Base-by-base conservation (phyloP, 495 filamentous ascomycete genomes). In the Haplographium delicatum region DNA sequence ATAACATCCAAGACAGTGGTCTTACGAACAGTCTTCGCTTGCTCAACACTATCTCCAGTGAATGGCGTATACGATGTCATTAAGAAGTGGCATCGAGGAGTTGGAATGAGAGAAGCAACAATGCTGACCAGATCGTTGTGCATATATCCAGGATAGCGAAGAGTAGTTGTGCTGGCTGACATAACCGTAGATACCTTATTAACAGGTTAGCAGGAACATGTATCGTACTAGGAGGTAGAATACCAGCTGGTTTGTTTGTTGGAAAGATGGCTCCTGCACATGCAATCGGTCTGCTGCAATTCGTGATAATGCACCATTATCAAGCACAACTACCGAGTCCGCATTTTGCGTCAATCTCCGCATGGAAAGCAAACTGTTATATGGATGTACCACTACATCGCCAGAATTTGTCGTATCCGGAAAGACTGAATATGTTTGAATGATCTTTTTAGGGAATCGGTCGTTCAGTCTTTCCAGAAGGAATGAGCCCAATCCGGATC, bases 31-130 rank as follows among this genome's bases (percentile, higher is more conserved):
- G 91, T 96, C 69, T 94, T 95, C 34, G 90, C 94, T 69, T 95
- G 85, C 58, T 96, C 91, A 37, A 97, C 86, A 59, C 88, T 91
- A 65, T 95, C 89, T 47, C 88, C 85, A 2, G 93, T 97, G 60
- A 98, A 98, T 7, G 93, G 93, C 0, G 93, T 98, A 69, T 97
- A 98, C 16, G 90, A 89, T 2, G 93, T 97, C 82, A 96, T 90
- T 33, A 98, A 74, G 79, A 98, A 98, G 66, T 98, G 93, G 66
- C 89, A 94, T 47, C 93, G 86, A 11, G 93, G 93, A 0, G 90
- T 97, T 7, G 93, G 93, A 43, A 98, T 96, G 5, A 98, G 76
- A 18, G 90, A 94, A 30, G 93, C 94, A 39, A 97, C 82, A 62
- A 98, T 96, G 61, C 91, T 89, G 56, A 94, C 91, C 6, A 98